These are phyloP conservation scores for Erodium moschatum DNA, from an alignment of 441 rosid species.

Conservation along the genomic window DNA sequence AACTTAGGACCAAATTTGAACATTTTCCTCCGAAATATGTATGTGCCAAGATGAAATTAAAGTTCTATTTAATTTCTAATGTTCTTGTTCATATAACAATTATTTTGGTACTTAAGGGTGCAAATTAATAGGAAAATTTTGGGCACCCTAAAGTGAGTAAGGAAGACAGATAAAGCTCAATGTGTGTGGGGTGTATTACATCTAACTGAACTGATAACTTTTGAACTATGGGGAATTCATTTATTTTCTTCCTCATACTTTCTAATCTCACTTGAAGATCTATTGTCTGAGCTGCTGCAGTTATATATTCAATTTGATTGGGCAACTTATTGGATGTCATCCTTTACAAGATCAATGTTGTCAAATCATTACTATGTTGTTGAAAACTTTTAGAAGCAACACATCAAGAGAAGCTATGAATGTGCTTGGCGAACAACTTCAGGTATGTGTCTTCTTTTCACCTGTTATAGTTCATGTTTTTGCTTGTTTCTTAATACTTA, in stretches of 20 bases:
- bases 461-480: background rate
- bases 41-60: too few relatives aligned
- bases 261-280: conserved; percentile 14
- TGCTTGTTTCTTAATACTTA: conserved; percentile 5
- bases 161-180: too few relatives aligned
- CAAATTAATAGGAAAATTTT: too few relatives aligned
- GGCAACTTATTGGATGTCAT: conserved; percentile 56
- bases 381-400: conserved; percentile 47
- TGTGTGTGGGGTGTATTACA: background rate
- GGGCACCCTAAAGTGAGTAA: too few relatives aligned
- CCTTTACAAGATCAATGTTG: conserved; percentile 90
- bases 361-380: conserved; percentile 53
- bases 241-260: background rate
- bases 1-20: too few relatives aligned
- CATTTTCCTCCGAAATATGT: too few relatives aligned
- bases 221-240: background rate
- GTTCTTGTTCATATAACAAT: too few relatives aligned
- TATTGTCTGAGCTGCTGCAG: conserved; percentile 39
- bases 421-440: conserved; percentile 93
- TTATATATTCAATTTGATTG: conserved; percentile 81
- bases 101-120: too few relatives aligned
- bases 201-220: background rate
- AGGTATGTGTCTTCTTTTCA: conserved; percentile 39
- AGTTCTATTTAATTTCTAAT: too few relatives aligned
- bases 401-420: conserved; percentile 51